These are phyloP conservation scores for Leishmania guyanensis DNA, from an alignment of 208 protist genomes.

Conservation along the genomic window DNA sequence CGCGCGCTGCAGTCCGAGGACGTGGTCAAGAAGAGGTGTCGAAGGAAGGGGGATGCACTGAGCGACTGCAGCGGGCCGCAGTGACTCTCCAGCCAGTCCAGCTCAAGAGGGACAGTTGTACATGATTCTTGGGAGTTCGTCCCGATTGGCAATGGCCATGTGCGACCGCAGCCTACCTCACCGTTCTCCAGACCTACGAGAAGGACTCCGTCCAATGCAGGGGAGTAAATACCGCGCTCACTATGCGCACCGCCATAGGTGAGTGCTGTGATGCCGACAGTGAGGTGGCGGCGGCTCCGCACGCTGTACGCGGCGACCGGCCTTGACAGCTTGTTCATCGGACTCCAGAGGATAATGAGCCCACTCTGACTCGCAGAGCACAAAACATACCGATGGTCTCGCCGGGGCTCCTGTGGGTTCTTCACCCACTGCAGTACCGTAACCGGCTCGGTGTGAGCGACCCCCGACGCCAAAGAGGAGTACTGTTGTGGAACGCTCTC, in stretches of 20 bases:
- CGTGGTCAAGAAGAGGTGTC: conserved; percentile 85
- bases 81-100: conserved; percentile 80
- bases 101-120: conserved; percentile 45
- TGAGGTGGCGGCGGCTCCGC: conserved; percentile 46
- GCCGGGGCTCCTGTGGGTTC: conserved; percentile 58
- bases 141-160: conserved; percentile 31
- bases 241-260: conserved; percentile 38
- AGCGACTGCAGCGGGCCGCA: conserved; percentile 79
- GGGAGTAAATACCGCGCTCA: conserved; percentile 31
- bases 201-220: conserved; percentile 58
- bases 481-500: conserved; percentile 47
- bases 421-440: conserved; percentile 78
- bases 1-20: conserved; percentile 85
- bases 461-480: conserved; percentile 33
- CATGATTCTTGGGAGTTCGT: conserved; percentile 17
- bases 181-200: conserved; percentile 87
- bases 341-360: conserved; percentile 75
- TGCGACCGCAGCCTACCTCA: conserved; percentile 82
- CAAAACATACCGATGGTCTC: conserved; percentile 68
- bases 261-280: conserved; percentile 68
- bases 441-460: conserved; percentile 79
- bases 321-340: conserved; percentile 60
- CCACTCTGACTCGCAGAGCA: conserved; percentile 80
- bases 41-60: conserved; percentile 83
- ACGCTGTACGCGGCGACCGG: conserved; percentile 68